These are phyloP conservation scores for Wickerhamiella sorbophila DNA, from an alignment of 805 yeast genomes.

Conservation along the genomic window DNA sequence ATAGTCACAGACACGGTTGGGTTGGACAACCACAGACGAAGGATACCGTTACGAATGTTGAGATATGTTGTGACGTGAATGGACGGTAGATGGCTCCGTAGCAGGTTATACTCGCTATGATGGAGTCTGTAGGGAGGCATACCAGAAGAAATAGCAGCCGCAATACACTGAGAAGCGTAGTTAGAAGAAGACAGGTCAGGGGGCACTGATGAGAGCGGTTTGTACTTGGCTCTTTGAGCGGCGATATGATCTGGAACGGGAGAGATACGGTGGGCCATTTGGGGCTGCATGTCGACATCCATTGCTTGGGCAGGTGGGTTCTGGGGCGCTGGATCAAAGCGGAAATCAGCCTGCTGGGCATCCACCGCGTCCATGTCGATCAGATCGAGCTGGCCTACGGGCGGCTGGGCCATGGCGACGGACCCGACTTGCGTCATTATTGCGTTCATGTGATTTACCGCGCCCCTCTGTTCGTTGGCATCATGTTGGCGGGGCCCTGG, in stretches of 20 bases:
- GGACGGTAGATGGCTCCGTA: conserved; percentile 23
- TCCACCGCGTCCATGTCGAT: too few relatives aligned
- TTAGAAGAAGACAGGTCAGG: conserved; percentile 24
- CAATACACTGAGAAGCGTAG: conserved; percentile 28
- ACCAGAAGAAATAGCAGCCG: conserved; percentile 29
- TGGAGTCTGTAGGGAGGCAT: conserved; percentile 27
- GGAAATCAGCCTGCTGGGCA: too few relatives aligned
- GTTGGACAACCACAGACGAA: conserved; percentile 30
- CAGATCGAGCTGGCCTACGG: too few relatives aligned
- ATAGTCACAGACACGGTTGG: conserved; percentile 29
- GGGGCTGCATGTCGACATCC: too few relatives aligned
- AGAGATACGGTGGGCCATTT: too few relatives aligned
- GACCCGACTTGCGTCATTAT: too few relatives aligned
- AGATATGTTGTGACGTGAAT: conserved; percentile 30
- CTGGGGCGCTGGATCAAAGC: too few relatives aligned
- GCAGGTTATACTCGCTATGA: conserved; percentile 25
- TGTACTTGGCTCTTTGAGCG: conserved; percentile 16
- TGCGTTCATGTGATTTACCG: too few relatives aligned
- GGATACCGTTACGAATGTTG: conserved; percentile 30
- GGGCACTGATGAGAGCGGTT: conserved; percentile 29
- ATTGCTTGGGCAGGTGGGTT: too few relatives aligned
- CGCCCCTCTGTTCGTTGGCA: too few relatives aligned
- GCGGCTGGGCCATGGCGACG: too few relatives aligned
- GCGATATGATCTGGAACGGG: neutral
- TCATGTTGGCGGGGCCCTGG: neutral